phyloP scores from a whole-genome alignment of 139 green algal species.

The Chlamydomonas asymmetrica region DNA sequence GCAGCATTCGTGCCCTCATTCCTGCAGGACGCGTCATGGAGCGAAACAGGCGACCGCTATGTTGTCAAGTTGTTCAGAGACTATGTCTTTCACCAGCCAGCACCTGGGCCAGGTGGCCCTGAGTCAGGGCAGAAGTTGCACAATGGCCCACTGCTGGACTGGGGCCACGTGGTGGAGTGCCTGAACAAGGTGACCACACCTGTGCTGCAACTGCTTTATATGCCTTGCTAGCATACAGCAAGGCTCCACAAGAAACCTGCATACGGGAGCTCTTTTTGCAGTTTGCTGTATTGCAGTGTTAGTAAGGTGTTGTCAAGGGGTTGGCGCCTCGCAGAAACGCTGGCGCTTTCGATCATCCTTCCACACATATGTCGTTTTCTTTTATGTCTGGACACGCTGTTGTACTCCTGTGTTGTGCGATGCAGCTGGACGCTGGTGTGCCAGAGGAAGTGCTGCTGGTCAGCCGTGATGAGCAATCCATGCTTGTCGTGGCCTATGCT shows the following conservation, averaged over 20 bases:
- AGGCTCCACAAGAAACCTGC: background rate
- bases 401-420: too few relatives aligned
- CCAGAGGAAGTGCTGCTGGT: slow-evolving; percentile 83
- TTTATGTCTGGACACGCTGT: background rate
- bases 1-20: too few relatives aligned
- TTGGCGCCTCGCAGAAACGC: background rate
- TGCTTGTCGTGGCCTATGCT: slow-evolving; percentile 90
- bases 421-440: slow-evolving; percentile 73
- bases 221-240: background rate
- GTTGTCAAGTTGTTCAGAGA: slow-evolving; percentile 92
- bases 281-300: background rate
- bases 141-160: slow-evolving; percentile 86
- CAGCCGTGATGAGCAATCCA: slow-evolving; percentile 78
- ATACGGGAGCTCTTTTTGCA: background rate
- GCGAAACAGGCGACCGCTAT: slow-evolving; percentile 82
- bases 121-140: too few relatives aligned
- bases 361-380: background rate
- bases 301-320: background rate
- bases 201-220: background rate
- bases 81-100: slow-evolving; percentile 86
- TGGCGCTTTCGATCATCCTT: background rate
- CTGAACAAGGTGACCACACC: slow-evolving; percentile 81
- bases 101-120: slow-evolving; percentile 61
- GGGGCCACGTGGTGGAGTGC: slow-evolving; percentile 81
- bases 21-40: slow-evolving; percentile 40